These are phyloP conservation scores for Penicillium hordei DNA, from an alignment of 2,329 filamentous ascomycete species.

Conservation along the genomic window DNA sequence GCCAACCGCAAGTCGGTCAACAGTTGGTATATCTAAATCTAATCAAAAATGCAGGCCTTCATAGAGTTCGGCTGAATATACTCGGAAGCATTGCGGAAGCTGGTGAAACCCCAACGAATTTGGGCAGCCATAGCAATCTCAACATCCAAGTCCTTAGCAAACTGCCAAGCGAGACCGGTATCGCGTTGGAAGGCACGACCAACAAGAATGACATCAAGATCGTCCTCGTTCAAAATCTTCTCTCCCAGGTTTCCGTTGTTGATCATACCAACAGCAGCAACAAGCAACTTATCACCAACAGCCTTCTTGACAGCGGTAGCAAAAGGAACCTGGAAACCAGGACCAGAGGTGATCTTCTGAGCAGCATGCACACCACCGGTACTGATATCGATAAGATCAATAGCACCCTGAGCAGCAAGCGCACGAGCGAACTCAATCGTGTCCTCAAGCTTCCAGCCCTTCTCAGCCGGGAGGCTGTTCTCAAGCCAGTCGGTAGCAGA, in stretches of 20 bases:
- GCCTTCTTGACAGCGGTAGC: constrained; percentile 70
- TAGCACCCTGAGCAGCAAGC: constrained; percentile 65
- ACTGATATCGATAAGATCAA: constrained; percentile 83
- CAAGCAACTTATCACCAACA: constrained; percentile 68
- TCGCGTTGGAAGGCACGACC: constrained; percentile 30
- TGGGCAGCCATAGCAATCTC: constrained; percentile 35
- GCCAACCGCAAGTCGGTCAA: not conserved
- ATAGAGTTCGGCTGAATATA: constrained; percentile 29
- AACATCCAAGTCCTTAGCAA: constrained; percentile 32
- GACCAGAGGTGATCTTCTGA: constrained; percentile 48
- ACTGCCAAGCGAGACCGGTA: constrained; percentile 27
- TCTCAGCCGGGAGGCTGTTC: constrained; percentile 56
- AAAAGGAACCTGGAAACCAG: constrained; percentile 72
- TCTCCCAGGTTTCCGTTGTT: constrained; percentile 68
- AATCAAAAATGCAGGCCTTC: constrained; percentile 31
- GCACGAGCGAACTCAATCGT: constrained; percentile 63
- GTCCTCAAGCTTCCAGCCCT: constrained; percentile 68
- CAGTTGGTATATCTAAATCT: constrained; percentile 11
- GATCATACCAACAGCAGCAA: constrained; percentile 75
- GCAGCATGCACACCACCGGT: constrained; percentile 67
- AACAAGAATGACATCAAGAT: constrained; percentile 66
- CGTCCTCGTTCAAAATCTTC: constrained; percentile 54
- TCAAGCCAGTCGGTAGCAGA: constrained; percentile 75
- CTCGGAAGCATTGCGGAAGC: constrained; percentile 29
- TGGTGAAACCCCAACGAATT: constrained; percentile 35